Base-by-base conservation (phyloP, 495 filamentous ascomycete species). In the Geopyxis carbonaria region DNA sequence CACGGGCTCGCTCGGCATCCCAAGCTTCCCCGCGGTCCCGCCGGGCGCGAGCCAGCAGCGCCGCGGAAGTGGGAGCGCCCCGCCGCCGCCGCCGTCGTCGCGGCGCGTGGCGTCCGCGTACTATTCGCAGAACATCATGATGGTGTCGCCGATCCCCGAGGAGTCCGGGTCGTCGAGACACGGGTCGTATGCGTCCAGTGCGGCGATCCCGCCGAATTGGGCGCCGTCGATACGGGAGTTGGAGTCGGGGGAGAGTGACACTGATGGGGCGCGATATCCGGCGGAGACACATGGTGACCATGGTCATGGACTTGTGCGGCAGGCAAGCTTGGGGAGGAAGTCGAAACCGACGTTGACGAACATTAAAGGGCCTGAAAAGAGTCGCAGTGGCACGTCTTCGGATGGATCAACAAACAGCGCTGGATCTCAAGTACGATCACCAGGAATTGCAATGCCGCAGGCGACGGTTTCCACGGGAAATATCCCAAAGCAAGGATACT, bases 131-230 rank as follows among this genome's bases (percentile, higher is more conserved):
- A 68, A 67, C 40, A 51, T 59, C n/a, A 82, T 80, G 1, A 81
- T 67, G 40, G 82, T 93, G 4, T 81, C 86, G 5, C 86, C 86
- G 1, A 93, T 94, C 40, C 79, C 75, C 1, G 86, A 94, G 57
- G 85, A 93, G 52, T 66, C 70, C 2, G 5, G 28, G 13, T 35
- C 65, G 5, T 44, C 34, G 9, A 63, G 71, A 10, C 70, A 76
- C 51, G 71, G 68, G 14, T 87, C 81, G 0, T 80, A 76, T 51
- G 82, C 82, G 5, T 91, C 85, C 5, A 92, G 82, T 56, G 69
- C 73, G 37, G 78, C 72, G 0, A 80, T 91, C 40, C 82, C 84
- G 2, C 67, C 70, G 5, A 75, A 67, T 47, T 86, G 79, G 72
- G 67, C 63, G 0, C 56, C 50, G 21, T 8, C 34, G 31, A 2